Base-by-base conservation (phyloP, 805 yeast species). In the Yamadazyma phyllophila region DNA sequence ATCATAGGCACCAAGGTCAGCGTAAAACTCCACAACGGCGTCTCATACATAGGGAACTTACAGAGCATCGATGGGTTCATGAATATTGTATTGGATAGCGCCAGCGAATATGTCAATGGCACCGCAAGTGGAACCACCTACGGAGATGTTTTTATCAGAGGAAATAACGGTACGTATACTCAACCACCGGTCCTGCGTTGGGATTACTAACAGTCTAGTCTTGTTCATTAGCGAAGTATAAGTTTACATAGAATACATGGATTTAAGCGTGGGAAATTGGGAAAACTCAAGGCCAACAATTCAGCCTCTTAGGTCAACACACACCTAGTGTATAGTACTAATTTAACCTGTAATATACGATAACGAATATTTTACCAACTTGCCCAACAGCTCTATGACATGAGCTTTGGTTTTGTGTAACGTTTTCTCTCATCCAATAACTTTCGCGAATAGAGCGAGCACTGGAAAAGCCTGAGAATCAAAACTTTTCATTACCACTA, bases 21-120 rank as follows among this genome's bases (percentile, higher is more conserved):
- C 33, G 97, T 94, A 26, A 89, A 87, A 63, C 78, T 91, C 44
- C 80, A 85, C 61, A 87, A 94, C 30, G 98, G 97, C 11, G 82
- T 91, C 50, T 88, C 88, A 48, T 94, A 89, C 66, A 53, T 61
- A 12, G 76, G 85, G 6, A 72, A 67, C 41, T 74, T 88, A 51
- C 92, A 88, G 56, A 88, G 97, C 34, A 91, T 94, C 47, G 99
- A 94, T 62, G 98, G 98, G 7, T 94, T 83, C 71, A 90, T 94
- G 97, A 94, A 94, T 67, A 85, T 94, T 40, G 96, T 92, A 2
- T 74, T 94, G 52, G 89, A 86, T 45, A 77, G 82, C 49, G 81
- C 96, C 3, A 74, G 80, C 39, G 99, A 94, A 60, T 64, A 67
- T 37, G 78, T 80, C 29, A 67, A 70, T 43, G 78, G 77, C 6